These are phyloP conservation scores for Usnea hakonensis DNA, from an alignment of 495 filamentous ascomycete genomes.

Conservation along the genomic window DNA sequence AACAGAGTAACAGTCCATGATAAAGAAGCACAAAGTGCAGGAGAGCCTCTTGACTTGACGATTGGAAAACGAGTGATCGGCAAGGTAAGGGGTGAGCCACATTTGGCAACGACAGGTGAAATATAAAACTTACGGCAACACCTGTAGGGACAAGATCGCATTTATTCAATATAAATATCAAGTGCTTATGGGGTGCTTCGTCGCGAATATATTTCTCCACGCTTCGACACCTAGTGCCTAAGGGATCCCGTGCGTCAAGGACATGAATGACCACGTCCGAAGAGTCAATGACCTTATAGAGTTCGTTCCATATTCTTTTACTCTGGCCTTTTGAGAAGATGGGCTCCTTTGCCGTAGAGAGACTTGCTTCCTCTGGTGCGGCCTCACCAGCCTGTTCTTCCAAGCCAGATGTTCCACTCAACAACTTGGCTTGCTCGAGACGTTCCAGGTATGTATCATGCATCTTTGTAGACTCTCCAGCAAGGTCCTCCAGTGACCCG, in stretches of 20 bases:
- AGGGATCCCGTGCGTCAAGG: slow-evolving; percentile 85
- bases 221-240: slow-evolving; percentile 80
- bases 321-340: slow-evolving; percentile 92
- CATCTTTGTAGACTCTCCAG: slow-evolving; percentile 64
- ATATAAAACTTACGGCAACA: slow-evolving; percentile 72
- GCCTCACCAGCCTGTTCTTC: slow-evolving; percentile 43
- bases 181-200: slow-evolving; percentile 91
- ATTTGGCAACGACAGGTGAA: slow-evolving; percentile 11
- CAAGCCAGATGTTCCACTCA: slow-evolving; percentile 57
- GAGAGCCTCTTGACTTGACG: slow-evolving; percentile 94
- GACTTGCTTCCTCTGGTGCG: slow-evolving; percentile 43
- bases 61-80: slow-evolving; percentile 41
- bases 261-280: slow-evolving; percentile 95
- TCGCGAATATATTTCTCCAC: slow-evolving; percentile 83
- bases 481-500: slow-evolving; percentile 70
- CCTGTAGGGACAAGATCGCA: slow-evolving; percentile 89
- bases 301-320: slow-evolving; percentile 94
- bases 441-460: slow-evolving; percentile 74
- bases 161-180: slow-evolving; percentile 92
- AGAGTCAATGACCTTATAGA: slow-evolving; percentile 97
- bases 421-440: slow-evolving; percentile 59
- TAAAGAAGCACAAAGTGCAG: slow-evolving; percentile 38
- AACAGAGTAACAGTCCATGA: slow-evolving; percentile 85
- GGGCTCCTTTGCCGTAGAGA: slow-evolving; percentile 69
- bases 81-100: slow-evolving; percentile 6